phyloP scores from a whole-genome alignment of 345 rosid species.

The Eucalyptus dawsonii region DNA sequence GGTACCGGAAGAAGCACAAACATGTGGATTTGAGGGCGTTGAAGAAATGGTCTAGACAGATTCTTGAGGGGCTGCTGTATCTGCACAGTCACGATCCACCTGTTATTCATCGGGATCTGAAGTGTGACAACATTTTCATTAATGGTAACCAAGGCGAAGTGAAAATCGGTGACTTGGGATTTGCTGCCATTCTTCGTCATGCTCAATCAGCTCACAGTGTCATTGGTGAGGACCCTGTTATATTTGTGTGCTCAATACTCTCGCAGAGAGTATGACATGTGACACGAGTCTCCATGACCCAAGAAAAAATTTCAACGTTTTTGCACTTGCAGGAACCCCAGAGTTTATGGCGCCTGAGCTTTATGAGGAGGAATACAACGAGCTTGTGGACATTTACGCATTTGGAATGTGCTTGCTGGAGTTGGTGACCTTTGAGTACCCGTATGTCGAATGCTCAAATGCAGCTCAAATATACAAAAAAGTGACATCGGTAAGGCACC shows the following conservation, averaged over 20 bases:
- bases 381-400: slow-evolving; percentile 91
- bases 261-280: neutral
- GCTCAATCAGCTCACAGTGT: slow-evolving; percentile 87
- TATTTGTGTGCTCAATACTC: neutral
- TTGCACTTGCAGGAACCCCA: slow-evolving; percentile 59
- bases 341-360: slow-evolving; percentile 99
- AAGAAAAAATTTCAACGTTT: neutral
- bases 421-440: slow-evolving; percentile 84
- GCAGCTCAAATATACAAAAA: slow-evolving; percentile 96
- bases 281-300: neutral
- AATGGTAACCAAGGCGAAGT: slow-evolving; percentile 97
- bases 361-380: slow-evolving; percentile 93
- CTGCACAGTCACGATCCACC: slow-evolving; percentile 90
- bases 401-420: slow-evolving; percentile 98
- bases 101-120: slow-evolving; percentile 91
- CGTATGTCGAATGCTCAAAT: slow-evolving; percentile 79
- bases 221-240: slow-evolving; percentile 30
- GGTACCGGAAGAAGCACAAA: slow-evolving; percentile 90
- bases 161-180: slow-evolving; percentile 91
- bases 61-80: slow-evolving; percentile 72
- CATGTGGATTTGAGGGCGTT: slow-evolving; percentile 76
- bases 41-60: slow-evolving; percentile 94
- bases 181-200: slow-evolving; percentile 64
- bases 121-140: slow-evolving; percentile 91
- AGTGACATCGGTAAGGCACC: slow-evolving; percentile 67